Percentiles rank a stretch among this genome's conserved stretches.
phyloP scores from a whole-genome alignment of 352 stramenopile genomes.

The Pythium pyrilobum region DNA sequence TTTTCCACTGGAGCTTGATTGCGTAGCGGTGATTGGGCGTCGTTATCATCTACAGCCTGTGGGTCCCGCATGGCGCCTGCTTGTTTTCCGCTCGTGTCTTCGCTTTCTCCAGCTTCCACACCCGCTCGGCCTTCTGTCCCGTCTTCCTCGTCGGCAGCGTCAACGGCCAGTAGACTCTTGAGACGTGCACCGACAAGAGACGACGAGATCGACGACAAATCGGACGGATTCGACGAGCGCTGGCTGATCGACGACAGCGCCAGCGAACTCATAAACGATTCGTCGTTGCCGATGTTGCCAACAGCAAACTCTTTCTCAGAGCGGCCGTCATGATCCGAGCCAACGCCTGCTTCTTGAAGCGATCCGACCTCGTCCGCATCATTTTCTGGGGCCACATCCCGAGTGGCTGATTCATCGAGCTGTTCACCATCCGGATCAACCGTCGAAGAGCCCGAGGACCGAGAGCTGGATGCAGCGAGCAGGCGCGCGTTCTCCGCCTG shows the following conservation, averaged over 20 bases:
- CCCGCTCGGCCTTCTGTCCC: not conserved
- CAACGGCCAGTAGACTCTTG: conserved; percentile 2
- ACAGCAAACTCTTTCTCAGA: not conserved
- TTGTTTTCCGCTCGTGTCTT: not conserved
- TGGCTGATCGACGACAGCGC: conserved; percentile 59
- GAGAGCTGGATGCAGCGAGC: conserved; percentile 7
- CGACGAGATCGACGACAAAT: conserved; percentile 62
- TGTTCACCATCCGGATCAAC: not conserved
- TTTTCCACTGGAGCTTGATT: too few species aligned
- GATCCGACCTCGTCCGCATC: not conserved
- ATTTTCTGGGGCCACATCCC: conserved; percentile 6
- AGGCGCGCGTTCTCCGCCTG: conserved; percentile 17
- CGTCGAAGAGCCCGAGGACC: conserved; percentile 6
- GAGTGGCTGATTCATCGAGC: conserved; percentile 5
- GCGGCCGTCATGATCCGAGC: not conserved
- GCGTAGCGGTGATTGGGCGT: too few species aligned
- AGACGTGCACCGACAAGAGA: conserved; percentile 30
- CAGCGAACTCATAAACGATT: conserved; percentile 41
- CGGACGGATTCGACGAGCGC: conserved; percentile 25
- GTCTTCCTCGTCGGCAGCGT: not conserved
- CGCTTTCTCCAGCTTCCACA: not conserved
- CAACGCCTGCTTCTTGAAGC: too few species aligned
- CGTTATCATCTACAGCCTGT: not conserved
- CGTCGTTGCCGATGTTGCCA: not conserved
- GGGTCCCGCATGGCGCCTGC: not conserved